A percentile compares a stretch with the other conserved stretches of the same genome.
These are phyloP conservation scores for Cochlearia excelsa DNA, from an alignment of 345 rosid genomes.

Conservation along the genomic window DNA sequence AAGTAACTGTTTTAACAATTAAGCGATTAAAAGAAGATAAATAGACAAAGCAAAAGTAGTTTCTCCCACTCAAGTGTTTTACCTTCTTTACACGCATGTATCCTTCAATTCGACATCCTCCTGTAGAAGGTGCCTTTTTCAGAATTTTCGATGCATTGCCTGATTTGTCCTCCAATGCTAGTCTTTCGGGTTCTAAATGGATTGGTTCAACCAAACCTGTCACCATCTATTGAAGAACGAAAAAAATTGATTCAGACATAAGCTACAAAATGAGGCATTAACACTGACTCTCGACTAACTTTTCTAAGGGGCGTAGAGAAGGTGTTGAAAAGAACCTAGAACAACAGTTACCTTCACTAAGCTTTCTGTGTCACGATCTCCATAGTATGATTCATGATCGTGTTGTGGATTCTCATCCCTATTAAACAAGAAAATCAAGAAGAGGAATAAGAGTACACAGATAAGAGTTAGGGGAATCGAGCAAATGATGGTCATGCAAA, in stretches of 20 bases:
- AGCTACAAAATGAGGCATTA: slow-evolving; percentile 2
- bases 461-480: background rate
- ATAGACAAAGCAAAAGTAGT: slow-evolving; percentile 8
- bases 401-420: slow-evolving; percentile 92
- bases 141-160: slow-evolving; percentile 35
- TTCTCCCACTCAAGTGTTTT: slow-evolving; percentile 9
- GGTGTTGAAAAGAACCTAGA: slow-evolving; percentile 25
- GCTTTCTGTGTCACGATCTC: slow-evolving; percentile 95
- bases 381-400: slow-evolving; percentile 97
- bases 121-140: slow-evolving; percentile 79
- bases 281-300: slow-evolving; percentile 4
- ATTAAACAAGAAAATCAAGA: slow-evolving; percentile 26
- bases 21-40: background rate
- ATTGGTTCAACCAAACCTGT: slow-evolving; percentile 64
- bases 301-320: background rate
- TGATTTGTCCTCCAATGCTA: slow-evolving; percentile 53
- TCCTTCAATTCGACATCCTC: slow-evolving; percentile 98
- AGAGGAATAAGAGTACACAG: background rate
- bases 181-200: slow-evolving; percentile 52
- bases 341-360: slow-evolving; percentile 65
- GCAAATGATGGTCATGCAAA: slow-evolving; percentile 11
- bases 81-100: slow-evolving; percentile 96
- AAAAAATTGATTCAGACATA: slow-evolving; percentile 14
- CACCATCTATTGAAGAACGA: slow-evolving; percentile 54
- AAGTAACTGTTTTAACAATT: too few relatives aligned